phyloP scores from a whole-genome alignment of 495 filamentous ascomycete species.

The Penicillium cinerascens region DNA sequence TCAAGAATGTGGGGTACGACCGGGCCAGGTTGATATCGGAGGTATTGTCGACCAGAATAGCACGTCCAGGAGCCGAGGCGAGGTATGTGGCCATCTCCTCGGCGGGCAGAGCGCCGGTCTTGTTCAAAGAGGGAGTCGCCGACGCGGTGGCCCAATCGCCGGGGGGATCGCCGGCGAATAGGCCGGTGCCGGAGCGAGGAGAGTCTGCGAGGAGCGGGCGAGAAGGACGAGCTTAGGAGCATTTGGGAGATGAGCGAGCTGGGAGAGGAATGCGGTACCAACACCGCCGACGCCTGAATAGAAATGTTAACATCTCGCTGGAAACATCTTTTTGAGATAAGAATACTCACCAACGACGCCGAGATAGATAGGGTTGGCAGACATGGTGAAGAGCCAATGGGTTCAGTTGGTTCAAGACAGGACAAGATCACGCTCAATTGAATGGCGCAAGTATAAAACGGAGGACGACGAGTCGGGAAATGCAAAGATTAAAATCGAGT shows the following conservation, averaged over 20 bases:
- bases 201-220: constrained; percentile 69
- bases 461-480: background rate
- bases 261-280: constrained; percentile 82
- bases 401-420: background rate
- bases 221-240: constrained; percentile 73
- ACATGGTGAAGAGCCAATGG: constrained; percentile 29
- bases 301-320: background rate
- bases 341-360: constrained; percentile 40
- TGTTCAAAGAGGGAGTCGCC: constrained; percentile 51
- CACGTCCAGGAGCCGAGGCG: constrained; percentile 59
- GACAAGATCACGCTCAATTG: background rate
- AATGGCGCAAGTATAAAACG: background rate
- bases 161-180: constrained; percentile 50
- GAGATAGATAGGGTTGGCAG: constrained; percentile 43
- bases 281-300: constrained; percentile 82
- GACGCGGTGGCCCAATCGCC: constrained; percentile 50
- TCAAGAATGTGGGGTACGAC: constrained; percentile 72
- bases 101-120: constrained; percentile 45
- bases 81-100: constrained; percentile 68
- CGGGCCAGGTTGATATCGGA: constrained; percentile 74
- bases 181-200: constrained; percentile 51
- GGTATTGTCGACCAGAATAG: constrained; percentile 87
- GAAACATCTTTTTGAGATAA: background rate
- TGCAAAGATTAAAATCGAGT: constrained; percentile 1
- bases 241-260: constrained; percentile 64